A percentile compares a stretch with the other conserved stretches of the same genome.
These are phyloP conservation scores for Benincasa hispida DNA, from an alignment of 306 rosid species.

Conservation along the genomic window DNA sequence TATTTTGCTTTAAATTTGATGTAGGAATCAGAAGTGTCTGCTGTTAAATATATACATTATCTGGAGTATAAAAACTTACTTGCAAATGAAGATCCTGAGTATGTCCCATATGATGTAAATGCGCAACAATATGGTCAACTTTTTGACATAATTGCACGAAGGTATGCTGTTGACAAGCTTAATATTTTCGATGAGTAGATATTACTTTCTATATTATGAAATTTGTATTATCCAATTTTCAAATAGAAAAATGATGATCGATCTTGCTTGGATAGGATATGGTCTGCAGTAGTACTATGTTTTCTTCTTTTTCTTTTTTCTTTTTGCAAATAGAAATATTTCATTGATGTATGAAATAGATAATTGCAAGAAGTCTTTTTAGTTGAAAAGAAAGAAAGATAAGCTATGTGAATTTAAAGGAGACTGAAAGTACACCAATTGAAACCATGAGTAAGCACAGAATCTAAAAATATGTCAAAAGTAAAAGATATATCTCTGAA, in stretches of 20 bases:
- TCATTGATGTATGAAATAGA: too few species aligned
- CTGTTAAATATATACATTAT: constrained; percentile 70
- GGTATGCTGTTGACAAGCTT: constrained; percentile 24
- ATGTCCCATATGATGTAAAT: constrained; percentile 63
- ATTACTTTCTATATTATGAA: not conserved
- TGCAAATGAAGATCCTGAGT: constrained; percentile 55
- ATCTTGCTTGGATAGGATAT: not conserved
- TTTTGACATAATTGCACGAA: constrained; percentile 56
- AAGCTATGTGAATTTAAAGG: too few species aligned
- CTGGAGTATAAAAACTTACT: constrained; percentile 55
- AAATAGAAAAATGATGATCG: not conserved
- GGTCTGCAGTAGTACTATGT: not conserved
- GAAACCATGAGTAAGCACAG: too few species aligned
- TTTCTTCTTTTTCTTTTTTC: too few species aligned
- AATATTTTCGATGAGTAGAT: not conserved
- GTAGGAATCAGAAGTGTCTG: constrained; percentile 90
- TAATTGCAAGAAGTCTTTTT: too few species aligned
- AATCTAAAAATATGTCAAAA: too few species aligned
- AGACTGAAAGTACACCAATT: too few species aligned
- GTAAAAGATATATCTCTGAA: too few species aligned
- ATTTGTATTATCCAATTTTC: not conserved
- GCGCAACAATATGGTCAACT: constrained; percentile 67
- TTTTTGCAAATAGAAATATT: too few species aligned
- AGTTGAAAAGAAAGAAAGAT: too few species aligned
- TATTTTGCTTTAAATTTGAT: constrained; percentile 13